These are phyloP conservation scores for Fusarium torreyae DNA, from an alignment of 2,329 filamentous ascomycete genomes.

Conservation along the genomic window DNA sequence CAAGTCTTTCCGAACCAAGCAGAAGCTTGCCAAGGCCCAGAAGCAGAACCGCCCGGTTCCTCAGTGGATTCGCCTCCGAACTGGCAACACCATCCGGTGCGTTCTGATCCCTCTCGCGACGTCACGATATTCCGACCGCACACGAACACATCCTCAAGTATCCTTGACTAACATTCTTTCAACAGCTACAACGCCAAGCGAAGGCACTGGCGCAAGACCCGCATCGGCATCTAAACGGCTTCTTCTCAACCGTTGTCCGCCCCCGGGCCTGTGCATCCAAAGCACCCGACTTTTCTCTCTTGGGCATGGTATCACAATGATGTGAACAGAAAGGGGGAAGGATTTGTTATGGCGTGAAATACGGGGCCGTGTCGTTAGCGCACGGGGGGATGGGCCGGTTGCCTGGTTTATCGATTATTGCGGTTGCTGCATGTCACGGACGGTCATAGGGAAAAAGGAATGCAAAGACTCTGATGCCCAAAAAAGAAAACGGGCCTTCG, in stretches of 20 bases:
- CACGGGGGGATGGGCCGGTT: slow-evolving; percentile 53
- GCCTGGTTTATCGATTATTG: slow-evolving; percentile 58
- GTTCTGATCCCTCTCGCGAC: slow-evolving; percentile 54
- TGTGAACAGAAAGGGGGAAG: slow-evolving; percentile 45
- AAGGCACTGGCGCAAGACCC: slow-evolving; percentile 99
- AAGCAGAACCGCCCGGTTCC: slow-evolving; percentile 99
- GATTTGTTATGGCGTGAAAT: slow-evolving; percentile 46
- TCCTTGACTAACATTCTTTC: slow-evolving; percentile 27
- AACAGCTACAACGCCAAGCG: slow-evolving; percentile 99
- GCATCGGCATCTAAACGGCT: slow-evolving; percentile 91
- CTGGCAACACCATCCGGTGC: slow-evolving; percentile 99
- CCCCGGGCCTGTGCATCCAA: slow-evolving; percentile 50
- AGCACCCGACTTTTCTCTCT: slow-evolving; percentile 43
- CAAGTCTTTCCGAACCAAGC: slow-evolving; percentile 99
- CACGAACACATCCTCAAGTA: slow-evolving; percentile 6
- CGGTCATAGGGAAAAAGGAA: slow-evolving; percentile 65
- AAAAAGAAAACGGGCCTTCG: slow-evolving; percentile 44
- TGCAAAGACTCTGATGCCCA: slow-evolving; percentile 57
- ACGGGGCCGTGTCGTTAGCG: slow-evolving; percentile 43
- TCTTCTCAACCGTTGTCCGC: slow-evolving; percentile 49
- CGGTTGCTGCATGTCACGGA: slow-evolving; percentile 63
- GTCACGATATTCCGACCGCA: slow-evolving; percentile 6
- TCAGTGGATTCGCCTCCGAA: slow-evolving; percentile 99
- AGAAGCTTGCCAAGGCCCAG: slow-evolving; percentile 99
- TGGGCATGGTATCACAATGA: slow-evolving; percentile 52